These are phyloP conservation scores for Sclerotinia glacialis DNA, from an alignment of 2,329 filamentous ascomycete species.

Conservation along the genomic window DNA sequence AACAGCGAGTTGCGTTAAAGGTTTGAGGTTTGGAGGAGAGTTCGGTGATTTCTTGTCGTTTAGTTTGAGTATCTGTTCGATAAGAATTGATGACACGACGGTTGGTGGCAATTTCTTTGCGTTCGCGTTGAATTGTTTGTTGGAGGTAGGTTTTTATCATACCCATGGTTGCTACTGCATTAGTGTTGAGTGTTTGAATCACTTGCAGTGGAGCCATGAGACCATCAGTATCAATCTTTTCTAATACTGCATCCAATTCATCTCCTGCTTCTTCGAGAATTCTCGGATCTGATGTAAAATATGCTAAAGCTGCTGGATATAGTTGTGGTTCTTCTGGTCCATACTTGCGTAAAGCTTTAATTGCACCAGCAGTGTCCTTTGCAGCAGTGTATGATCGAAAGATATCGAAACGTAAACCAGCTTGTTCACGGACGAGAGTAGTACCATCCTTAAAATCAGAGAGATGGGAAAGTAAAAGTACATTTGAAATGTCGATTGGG, in stretches of 20 bases:
- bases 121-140: slow-evolving; percentile 83
- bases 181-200: slow-evolving; percentile 80
- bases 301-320: slow-evolving; percentile 87
- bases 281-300: slow-evolving; percentile 81
- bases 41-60: slow-evolving; percentile 74
- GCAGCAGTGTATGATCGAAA: slow-evolving; percentile 94
- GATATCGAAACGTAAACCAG: slow-evolving; percentile 88
- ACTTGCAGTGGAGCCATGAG: slow-evolving; percentile 96
- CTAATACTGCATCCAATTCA: slow-evolving; percentile 76
- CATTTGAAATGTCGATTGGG: slow-evolving; percentile 91
- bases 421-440: slow-evolving; percentile 88
- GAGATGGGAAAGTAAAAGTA: slow-evolving; percentile 86
- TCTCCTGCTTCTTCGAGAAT: slow-evolving; percentile 84
- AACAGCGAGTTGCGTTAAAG: slow-evolving; percentile 87
- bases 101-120: slow-evolving; percentile 78
- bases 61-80: slow-evolving; percentile 75
- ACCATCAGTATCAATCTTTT: slow-evolving; percentile 83
- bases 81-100: slow-evolving; percentile 79
- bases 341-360: slow-evolving; percentile 87
- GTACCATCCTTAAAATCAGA: slow-evolving; percentile 89
- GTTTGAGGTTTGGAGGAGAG: slow-evolving; percentile 77
- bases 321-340: slow-evolving; percentile 86
- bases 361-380: slow-evolving; percentile 85
- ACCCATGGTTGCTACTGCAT: slow-evolving; percentile 89
- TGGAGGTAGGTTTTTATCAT: slow-evolving; percentile 93